Evolutionary conservation across 345 rosid species (phyloP).

Genomic region (Sonneratia alba): DNA sequence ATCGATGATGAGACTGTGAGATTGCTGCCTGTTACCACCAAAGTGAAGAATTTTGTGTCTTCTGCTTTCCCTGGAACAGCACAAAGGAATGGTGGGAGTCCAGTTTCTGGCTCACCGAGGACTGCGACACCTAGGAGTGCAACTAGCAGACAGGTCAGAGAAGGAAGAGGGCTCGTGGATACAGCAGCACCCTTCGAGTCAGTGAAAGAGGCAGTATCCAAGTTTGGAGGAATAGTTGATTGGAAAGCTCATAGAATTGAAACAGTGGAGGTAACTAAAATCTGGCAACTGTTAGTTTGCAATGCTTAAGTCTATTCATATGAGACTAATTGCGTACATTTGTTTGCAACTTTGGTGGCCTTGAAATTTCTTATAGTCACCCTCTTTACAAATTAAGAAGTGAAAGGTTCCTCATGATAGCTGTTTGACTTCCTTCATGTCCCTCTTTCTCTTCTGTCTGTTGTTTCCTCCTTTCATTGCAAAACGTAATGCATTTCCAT

Average conservation of each 20-base stretch:
- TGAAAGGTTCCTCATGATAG: neutral
- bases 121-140: slow-evolving; percentile 18
- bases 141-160: slow-evolving; percentile 18
- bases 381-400: too few relatives aligned
- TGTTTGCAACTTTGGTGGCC: too few relatives aligned
- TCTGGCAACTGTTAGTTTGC: neutral
- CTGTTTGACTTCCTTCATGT: neutral
- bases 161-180: slow-evolving; percentile 53
- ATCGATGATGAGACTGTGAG: neutral
- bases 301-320: too few relatives aligned
- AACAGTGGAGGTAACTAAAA: slow-evolving; percentile 56
- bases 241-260: slow-evolving; percentile 89
- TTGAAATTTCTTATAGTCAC: too few relatives aligned
- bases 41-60: slow-evolving; percentile 3
- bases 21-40: neutral
- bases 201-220: slow-evolving; percentile 90
- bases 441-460: neutral
- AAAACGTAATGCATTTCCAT: neutral
- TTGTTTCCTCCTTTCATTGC: neutral
- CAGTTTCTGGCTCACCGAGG: slow-evolving; percentile 2
- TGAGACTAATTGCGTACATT: too few relatives aligned
- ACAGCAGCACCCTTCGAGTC: slow-evolving; percentile 87
- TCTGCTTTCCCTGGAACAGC: slow-evolving; percentile 9
- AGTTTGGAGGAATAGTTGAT: slow-evolving; percentile 90
- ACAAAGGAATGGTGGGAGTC: slow-evolving; percentile 5